Conservation (phyloP, 2,329 filamentous ascomycete species). For the Truncatella angustata region DNA sequence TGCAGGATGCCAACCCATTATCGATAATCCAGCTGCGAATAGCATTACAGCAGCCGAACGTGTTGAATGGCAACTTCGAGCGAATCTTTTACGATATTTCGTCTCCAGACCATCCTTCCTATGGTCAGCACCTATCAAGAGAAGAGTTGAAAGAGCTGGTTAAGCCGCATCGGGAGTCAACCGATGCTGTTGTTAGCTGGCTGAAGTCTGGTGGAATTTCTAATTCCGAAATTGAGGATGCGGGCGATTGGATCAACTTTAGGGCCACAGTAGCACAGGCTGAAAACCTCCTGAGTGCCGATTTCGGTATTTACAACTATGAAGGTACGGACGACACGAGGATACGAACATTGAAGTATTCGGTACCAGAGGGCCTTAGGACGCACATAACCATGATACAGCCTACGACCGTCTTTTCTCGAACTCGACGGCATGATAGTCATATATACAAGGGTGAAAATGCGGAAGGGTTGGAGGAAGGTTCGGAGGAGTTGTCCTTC, state of each 20-base stretch:
- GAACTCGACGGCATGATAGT: conserved; percentile 41
- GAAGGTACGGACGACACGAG: conserved; percentile 36
- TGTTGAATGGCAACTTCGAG: conserved; percentile 46
- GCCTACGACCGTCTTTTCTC: conserved; percentile 62
- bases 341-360: conserved; percentile 55
- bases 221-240: conserved; percentile 46
- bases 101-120: conserved; percentile 54
- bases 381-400: conserved; percentile 60
- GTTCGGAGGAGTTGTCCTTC: conserved; percentile 10
- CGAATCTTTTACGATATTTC: conserved; percentile 60
- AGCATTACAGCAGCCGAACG: conserved; percentile 46
- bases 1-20: conserved; percentile 31
- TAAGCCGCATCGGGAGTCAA: conserved; percentile 36
- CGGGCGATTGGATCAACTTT: conserved; percentile 56
- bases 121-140: conserved; percentile 62
- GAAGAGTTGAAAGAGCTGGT: conserved; percentile 45
- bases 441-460: conserved; percentile 23
- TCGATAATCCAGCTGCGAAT: conserved; percentile 46
- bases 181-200: conserved; percentile 53
- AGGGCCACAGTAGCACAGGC: conserved; percentile 49
- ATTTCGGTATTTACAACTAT: conserved; percentile 56
- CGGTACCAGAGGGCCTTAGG: conserved; percentile 54
- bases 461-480: conserved; percentile 16
- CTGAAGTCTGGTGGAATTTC: conserved; percentile 49
- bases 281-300: conserved; percentile 54